These are phyloP conservation scores for Ilex paraguariensis DNA, from an alignment of 305 asterid genomes.

Conservation along the genomic window DNA sequence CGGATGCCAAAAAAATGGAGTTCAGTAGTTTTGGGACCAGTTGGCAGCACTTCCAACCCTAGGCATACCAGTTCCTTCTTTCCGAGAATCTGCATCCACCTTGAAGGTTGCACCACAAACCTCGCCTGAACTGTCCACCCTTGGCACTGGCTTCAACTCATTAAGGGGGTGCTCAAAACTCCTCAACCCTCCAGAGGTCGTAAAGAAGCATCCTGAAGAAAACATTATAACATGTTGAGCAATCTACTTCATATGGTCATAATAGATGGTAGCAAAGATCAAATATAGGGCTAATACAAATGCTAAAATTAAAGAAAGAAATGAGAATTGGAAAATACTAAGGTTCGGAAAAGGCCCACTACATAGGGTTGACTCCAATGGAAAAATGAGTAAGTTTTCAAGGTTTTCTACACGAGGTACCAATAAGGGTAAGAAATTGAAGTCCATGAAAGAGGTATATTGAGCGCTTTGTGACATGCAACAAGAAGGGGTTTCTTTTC, in stretches of 20 bases:
- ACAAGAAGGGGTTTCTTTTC: too few relatives aligned
- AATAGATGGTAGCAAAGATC: neutral
- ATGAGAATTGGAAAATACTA: neutral
- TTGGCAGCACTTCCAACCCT: conserved; percentile 14
- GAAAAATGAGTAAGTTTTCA: too few relatives aligned
- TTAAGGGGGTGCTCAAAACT: conserved; percentile 11
- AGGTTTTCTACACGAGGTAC: too few relatives aligned
- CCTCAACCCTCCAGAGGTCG: conserved; percentile 69
- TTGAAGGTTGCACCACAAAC: conserved; percentile 12
- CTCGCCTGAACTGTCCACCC: conserved; percentile 15
- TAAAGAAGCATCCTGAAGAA: conserved; percentile 78
- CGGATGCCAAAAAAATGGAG: too few relatives aligned
- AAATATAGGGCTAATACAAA: neutral
- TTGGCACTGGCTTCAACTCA: conserved; percentile 12
- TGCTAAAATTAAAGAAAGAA: neutral
- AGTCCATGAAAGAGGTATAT: too few relatives aligned
- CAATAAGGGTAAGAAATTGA: too few relatives aligned
- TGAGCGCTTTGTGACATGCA: too few relatives aligned
- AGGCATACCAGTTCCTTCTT: conserved; percentile 15
- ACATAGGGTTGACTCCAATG: neutral
- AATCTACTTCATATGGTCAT: too few relatives aligned
- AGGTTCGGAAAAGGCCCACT: neutral
- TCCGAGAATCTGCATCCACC: conserved; percentile 13
- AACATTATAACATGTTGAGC: neutral
- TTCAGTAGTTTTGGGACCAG: conserved; percentile 4